Conservation (phyloP, 805 yeast genomes). For the Torulaspora quercuum region DNA sequence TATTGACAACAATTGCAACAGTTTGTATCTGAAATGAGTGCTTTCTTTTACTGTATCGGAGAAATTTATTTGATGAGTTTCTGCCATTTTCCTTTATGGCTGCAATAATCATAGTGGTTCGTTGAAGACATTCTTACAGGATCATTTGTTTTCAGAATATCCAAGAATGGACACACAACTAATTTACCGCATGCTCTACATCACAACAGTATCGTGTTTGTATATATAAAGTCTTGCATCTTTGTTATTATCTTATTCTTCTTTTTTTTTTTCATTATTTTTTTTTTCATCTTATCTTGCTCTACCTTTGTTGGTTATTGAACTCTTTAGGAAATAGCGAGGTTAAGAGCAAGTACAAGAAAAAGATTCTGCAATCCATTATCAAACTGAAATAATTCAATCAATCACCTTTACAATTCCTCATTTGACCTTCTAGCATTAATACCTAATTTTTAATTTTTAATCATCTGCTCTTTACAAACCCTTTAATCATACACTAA, state of each 20-base stretch:
- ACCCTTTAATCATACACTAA: no score
- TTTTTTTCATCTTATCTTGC: neutral
- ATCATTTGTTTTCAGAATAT: conserved; percentile 3
- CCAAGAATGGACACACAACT: conserved; percentile 3
- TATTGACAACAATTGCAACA: no score
- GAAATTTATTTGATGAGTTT: conserved; percentile 5
- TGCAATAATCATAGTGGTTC: neutral
- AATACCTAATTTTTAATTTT: no score
- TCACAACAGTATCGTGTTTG: neutral
- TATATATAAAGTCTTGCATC: conserved; percentile 1
- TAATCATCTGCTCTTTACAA: no score
- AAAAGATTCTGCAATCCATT: no score
- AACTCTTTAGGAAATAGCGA: no score
- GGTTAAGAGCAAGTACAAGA: no score
- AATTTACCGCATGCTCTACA: conserved; percentile 2
- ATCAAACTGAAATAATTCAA: no score
- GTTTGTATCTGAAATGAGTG: conserved; percentile 3
- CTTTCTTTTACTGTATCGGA: conserved; percentile 5
- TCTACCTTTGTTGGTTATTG: no score
- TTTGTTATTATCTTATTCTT: neutral
- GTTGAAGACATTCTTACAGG: conserved; percentile 5
- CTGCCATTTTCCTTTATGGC: conserved; percentile 8
- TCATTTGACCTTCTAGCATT: no score
- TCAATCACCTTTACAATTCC: no score
- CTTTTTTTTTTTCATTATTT: neutral